A percentile compares a stretch with the other conserved stretches of the same genome.
Evolutionary conservation across 169 alveolate genomes (phyloP).

Genomic region (Plasmodium malariae): DNA sequence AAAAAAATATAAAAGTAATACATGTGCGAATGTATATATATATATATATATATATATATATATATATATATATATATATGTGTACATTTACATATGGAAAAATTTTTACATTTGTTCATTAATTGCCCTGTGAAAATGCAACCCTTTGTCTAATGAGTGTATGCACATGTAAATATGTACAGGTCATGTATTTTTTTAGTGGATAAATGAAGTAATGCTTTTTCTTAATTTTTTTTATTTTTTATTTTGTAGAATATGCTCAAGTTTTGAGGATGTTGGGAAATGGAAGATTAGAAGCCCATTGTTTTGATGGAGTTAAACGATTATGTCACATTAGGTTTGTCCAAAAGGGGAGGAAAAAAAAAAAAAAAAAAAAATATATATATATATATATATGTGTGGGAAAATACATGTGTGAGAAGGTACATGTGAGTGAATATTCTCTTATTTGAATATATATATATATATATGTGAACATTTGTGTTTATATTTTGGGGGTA

Average conservation of each 20-base stretch:
- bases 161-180: neutral
- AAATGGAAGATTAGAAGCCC: slow-evolving; percentile 98
- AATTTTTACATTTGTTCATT: no score
- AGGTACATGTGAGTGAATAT: no score
- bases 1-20: neutral
- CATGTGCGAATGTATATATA: neutral
- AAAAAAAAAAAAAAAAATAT: neutral
- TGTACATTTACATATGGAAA: no score
- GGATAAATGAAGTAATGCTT: neutral
- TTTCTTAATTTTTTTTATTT: neutral
- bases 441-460: no score
- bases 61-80: slow-evolving; percentile 2
- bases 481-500: neutral
- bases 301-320: slow-evolving; percentile 97
- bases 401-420: neutral
- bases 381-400: neutral
- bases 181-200: neutral
- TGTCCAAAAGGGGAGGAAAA: neutral
- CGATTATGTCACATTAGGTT: slow-evolving; percentile 97
- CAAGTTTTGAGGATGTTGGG: slow-evolving; percentile 98
- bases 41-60: slow-evolving; percentile 9
- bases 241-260: slow-evolving; percentile 91
- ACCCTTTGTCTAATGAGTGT: no score
- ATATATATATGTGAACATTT: neutral
- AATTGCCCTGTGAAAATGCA: no score